Base-by-base conservation (phyloP, 1,139 yeast genomes). In the Suhomyces kunorum region DNA sequence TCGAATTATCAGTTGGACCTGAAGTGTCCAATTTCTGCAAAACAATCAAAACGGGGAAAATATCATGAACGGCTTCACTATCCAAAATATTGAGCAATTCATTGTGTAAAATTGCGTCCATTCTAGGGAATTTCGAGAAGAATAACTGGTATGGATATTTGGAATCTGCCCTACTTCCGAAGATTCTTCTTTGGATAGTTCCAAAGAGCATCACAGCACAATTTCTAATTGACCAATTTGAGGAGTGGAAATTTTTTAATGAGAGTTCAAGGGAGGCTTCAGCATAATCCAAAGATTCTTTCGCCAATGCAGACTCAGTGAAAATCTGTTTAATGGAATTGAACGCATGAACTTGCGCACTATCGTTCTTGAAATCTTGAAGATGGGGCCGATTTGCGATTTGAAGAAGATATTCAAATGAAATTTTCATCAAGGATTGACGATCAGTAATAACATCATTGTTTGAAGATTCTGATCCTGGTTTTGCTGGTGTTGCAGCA, bases 171-270 rank as follows among this genome's bases (percentile, higher is more conserved):
- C 72, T 71, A 11, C 80, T 77, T 3, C 95, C 95, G 62, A 90
- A 89, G 4, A 92, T 56, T 46, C 94, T 74, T 45, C 82, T 82
- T 54, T 87, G 92, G 32, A 90, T 61, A 0, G 96, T 81, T 1
- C 95, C 83, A 58, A 89, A 92, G 29, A 92, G 70, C 98, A 92
- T 92, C 20, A 90, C 85, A 0, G 96, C 88, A 60, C 97, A 87
- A 59, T 92, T 92, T 53, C 96, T 72, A 23, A 92, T 75, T 0
- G 96, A 81, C 98, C 98, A 90, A 23, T 80, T 70, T 0, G 72
- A 66, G 4, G 87, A 79, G 1, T 77, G 71, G 59, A 90, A 87
- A 27, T 81, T 74, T 1, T 64, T 51, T 29, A 92, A 68, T 0
- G 95, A 71, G 17, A 87, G 59, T 17, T 71, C 71, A 28, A 90